phyloP scores from a whole-genome alignment of 2,329 filamentous ascomycete species.

The Exophiala alcalophila region DNA sequence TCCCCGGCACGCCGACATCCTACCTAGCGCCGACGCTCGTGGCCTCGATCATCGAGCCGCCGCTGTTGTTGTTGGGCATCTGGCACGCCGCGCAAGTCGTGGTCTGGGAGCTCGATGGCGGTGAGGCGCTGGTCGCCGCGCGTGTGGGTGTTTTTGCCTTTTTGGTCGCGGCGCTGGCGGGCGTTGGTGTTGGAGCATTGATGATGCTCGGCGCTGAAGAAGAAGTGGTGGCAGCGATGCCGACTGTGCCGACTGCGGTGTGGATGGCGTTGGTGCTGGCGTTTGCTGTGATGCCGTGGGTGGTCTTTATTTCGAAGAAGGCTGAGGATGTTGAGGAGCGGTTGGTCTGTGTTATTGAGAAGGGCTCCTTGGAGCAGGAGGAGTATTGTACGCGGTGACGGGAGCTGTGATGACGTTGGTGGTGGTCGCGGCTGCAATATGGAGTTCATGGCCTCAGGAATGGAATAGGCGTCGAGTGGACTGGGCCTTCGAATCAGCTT shows the following conservation, averaged over 20 bases:
- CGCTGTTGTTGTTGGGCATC: constrained; percentile 16
- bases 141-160: too few species aligned
- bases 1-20: constrained; percentile 7
- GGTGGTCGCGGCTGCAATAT: too few species aligned
- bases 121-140: too few species aligned
- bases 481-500: too few species aligned
- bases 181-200: too few species aligned
- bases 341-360: constrained; percentile 8
- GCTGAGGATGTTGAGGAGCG: not conserved
- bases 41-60: constrained; percentile 15
- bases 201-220: too few species aligned
- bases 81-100: constrained; percentile 20
- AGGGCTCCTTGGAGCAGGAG: constrained; percentile 1
- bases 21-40: constrained; percentile 14
- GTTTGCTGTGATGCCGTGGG: constrained; percentile 17
- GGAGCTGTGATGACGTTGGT: constrained; percentile 9
- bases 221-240: too few species aligned
- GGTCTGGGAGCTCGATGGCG: constrained; percentile 12
- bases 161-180: too few species aligned
- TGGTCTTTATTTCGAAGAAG: constrained; percentile 2
- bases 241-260: too few species aligned
- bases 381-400: constrained; percentile 11
- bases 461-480: too few species aligned
- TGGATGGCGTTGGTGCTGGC: constrained; percentile 7
- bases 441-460: too few species aligned